Evolutionary conservation across 257 asterid genomes (phyloP).

Genomic region (Schizonepeta tenuifolia): DNA sequence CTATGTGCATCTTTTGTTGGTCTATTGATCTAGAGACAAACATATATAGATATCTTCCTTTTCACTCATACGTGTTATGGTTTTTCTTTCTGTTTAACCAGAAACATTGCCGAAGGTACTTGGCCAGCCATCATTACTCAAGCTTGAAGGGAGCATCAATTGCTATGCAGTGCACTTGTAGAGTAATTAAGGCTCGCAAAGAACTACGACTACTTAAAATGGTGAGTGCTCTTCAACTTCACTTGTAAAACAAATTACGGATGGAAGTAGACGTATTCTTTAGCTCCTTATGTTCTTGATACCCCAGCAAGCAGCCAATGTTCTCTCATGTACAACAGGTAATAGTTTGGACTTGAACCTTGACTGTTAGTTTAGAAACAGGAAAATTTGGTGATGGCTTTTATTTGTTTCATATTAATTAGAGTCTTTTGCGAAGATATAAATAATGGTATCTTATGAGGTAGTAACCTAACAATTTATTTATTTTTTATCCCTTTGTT

Average conservation of each 20-base stretch:
- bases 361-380: constrained; percentile 11
- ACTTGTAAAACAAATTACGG: neutral
- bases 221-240: constrained; percentile 40
- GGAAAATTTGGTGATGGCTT: constrained; percentile 3
- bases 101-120: constrained; percentile 45
- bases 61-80: constrained; percentile 20
- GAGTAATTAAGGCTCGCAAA: constrained; percentile 39
- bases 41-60: neutral
- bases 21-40: neutral
- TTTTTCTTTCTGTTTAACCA: constrained; percentile 34
- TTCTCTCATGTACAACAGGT: neutral
- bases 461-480: neutral
- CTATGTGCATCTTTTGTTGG: constrained; percentile 18
- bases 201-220: constrained; percentile 45
- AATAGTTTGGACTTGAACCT: constrained; percentile 11
- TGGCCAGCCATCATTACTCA: constrained; percentile 37
- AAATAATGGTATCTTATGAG: neutral
- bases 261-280: constrained; percentile 8
- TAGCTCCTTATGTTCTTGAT: constrained; percentile 12
- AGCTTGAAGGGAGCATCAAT: constrained; percentile 48
- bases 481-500: neutral
- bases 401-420: neutral
- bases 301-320: constrained; percentile 10
- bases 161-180: constrained; percentile 51
- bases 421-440: neutral